Evolutionary conservation across 2,329 filamentous ascomycete genomes (phyloP), one percentile per base, ranked within the genome.

Genomic region (Rhinocladiella mackenziei): DNA sequence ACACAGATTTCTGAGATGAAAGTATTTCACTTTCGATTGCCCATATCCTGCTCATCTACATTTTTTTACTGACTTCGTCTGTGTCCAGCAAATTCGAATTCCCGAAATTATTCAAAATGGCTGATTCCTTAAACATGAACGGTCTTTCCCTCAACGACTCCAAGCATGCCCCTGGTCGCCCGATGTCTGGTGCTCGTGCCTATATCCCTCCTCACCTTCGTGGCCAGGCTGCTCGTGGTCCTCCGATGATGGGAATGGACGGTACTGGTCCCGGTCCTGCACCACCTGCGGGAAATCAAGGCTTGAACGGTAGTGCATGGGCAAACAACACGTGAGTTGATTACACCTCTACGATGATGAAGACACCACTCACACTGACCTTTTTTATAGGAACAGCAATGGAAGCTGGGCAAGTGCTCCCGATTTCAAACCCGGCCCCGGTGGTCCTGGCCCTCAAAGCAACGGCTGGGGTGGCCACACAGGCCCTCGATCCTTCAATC

Each of bases 201-300:
- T 83, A 83, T 66, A 81, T 83, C 57, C 79, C 79, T 60, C 79
- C 79, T 58, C 79, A 83, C 64, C 74, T 81, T 55, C 76, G 79
- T 55, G 61, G 64, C 41, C 65, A 64, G 22, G 47, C 47, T 48
- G 47, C 47, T 37, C 57, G 58, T 41, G 56, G 57, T 45, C 60
- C 63, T 23, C 60, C 60, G 13, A 45, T 53, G 36, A 53, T 52
- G 31, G 52, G 48, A 33, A 63, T 69, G 54, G 68, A 70, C 51
- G 66, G 64, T 31, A 54, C 59, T 50, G 57, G 56, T 38, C 56
- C 59, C 51, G 56, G 54, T 37, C 56, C 64, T 50, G 53, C 59
- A 41, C 58, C 62, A 39, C 49, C 52, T 39, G 57, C 57, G 17
- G 58, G 54, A 41, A 47, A 53, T 34, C 51, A 48, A 33, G 56